These are phyloP conservation scores for Phalaenopsis aphrodite DNA, from an alignment of 106 monocot species.

Conservation along the genomic window DNA sequence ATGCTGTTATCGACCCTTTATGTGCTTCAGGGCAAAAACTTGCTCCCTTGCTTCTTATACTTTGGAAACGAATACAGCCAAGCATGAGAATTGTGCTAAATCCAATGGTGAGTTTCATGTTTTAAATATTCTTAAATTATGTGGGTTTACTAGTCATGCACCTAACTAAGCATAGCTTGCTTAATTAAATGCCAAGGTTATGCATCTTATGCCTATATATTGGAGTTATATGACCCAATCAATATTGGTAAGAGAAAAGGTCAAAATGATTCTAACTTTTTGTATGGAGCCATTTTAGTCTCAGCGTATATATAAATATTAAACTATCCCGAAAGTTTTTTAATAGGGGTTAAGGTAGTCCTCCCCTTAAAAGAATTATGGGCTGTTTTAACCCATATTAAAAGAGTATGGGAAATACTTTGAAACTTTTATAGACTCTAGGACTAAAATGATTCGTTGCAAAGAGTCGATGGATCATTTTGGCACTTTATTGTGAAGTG, in stretches of 20 bases:
- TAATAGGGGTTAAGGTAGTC: no score
- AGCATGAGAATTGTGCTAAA: conserved; percentile 97
- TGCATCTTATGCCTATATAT: not conserved
- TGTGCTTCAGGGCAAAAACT: conserved; percentile 92
- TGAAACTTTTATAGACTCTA: no score
- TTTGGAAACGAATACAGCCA: conserved; percentile 65
- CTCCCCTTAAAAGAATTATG: no score
- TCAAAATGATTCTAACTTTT: no score
- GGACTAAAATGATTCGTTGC: no score
- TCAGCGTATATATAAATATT: no score
- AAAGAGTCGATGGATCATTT: no score
- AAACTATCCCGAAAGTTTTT: no score
- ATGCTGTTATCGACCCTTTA: conserved; percentile 96
- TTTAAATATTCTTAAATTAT: conserved; percentile 5
- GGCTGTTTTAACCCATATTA: no score
- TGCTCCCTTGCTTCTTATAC: conserved; percentile 70
- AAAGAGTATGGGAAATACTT: no score
- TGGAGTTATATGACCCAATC: not conserved
- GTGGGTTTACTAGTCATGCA: not conserved
- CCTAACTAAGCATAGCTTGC: not conserved
- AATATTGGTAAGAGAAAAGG: not conserved
- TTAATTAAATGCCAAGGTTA: no score
- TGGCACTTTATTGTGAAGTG: not conserved
- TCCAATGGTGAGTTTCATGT: conserved; percentile 65
- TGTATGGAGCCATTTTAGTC: no score